Conservation (phyloP, 2,329 filamentous ascomycete species). For the Xylogone sp. region DNA sequence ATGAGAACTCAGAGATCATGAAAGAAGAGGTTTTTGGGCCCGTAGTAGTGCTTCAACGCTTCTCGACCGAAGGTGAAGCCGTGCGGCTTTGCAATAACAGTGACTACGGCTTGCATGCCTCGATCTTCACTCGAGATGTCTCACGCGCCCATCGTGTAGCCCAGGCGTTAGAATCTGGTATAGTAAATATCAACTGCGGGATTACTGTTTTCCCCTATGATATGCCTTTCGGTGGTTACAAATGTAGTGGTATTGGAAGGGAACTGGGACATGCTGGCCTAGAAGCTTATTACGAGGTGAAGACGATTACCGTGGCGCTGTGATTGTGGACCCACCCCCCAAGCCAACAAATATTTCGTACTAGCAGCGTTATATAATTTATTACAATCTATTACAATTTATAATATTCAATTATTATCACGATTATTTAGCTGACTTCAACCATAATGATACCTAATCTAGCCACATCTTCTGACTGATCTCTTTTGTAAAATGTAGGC, state of each 20-base stretch:
- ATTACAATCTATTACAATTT: too few species aligned
- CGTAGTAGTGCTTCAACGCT: conserved; percentile 64
- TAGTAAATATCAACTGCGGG: conserved; percentile 63
- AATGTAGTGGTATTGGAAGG: conserved; percentile 69
- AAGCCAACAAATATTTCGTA: too few species aligned
- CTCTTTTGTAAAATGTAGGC: too few species aligned
- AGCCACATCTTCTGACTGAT: too few species aligned
- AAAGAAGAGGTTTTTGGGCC: conserved; percentile 71
- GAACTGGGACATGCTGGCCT: too few species aligned
- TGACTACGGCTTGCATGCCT: conserved; percentile 59
- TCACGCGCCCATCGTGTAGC: conserved; percentile 56
- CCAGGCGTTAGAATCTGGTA: conserved; percentile 58
- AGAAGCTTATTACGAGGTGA: too few species aligned
- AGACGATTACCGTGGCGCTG: too few species aligned
- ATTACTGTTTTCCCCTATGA: conserved; percentile 30
- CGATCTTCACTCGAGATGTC: conserved; percentile 61
- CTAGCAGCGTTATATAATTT: too few species aligned
- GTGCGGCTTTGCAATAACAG: conserved; percentile 58
- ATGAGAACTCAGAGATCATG: conserved; percentile 39
- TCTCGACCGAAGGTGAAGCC: conserved; percentile 62
- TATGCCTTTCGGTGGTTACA: conserved; percentile 63
- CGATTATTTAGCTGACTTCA: too few species aligned
- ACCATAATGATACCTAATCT: too few species aligned
- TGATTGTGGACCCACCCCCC: too few species aligned
- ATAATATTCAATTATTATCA: too few species aligned